Conservation (phyloP, 1,284 basidiomycete genomes). For the Anthracocystis panici-leucophaei region DNA sequence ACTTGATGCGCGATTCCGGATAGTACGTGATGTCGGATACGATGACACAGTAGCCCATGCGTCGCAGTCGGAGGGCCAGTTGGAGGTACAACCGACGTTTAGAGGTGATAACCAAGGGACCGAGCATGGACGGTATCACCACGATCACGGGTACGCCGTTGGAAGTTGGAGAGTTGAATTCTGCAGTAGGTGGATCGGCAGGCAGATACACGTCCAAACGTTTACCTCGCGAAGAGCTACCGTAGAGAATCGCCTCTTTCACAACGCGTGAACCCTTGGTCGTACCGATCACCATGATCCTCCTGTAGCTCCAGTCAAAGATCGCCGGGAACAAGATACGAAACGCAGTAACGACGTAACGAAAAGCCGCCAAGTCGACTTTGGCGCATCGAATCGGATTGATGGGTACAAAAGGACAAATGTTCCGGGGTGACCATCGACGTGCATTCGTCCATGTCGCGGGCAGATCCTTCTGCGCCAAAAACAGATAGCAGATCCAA, state of each 20-base stretch:
- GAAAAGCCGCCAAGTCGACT: conserved; percentile 58
- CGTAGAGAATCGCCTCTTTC: conserved; percentile 65
- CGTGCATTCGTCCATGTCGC: conserved; percentile 29
- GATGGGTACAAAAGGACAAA: conserved; percentile 64
- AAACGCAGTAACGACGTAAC: conserved; percentile 56
- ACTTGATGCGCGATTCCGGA: conserved; percentile 64
- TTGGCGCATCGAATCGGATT: conserved; percentile 64
- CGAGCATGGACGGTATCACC: conserved; percentile 67
- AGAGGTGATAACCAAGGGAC: conserved; percentile 52
- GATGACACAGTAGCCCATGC: conserved; percentile 70
- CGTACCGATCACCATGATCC: conserved; percentile 67
- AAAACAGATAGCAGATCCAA: conserved; percentile 67
- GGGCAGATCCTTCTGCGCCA: conserved; percentile 66
- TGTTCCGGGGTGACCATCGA: conserved; percentile 26
- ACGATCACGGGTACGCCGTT: conserved; percentile 67
- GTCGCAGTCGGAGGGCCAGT: conserved; percentile 67
- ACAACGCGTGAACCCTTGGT: conserved; percentile 57
- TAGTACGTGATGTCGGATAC: conserved; percentile 70
- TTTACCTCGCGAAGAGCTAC: conserved; percentile 50
- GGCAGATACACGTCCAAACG: conserved; percentile 66
- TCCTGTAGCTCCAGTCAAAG: conserved; percentile 64
- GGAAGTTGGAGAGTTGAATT: neutral
- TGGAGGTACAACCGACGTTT: conserved; percentile 64
- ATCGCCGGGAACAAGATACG: conserved; percentile 57
- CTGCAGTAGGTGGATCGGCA: conserved; percentile 20